A percentile compares a stretch with the other conserved stretches of the same genome.
phyloP scores from a whole-genome alignment of 2,329 filamentous ascomycete genomes.

The Thelonectria discophora region DNA sequence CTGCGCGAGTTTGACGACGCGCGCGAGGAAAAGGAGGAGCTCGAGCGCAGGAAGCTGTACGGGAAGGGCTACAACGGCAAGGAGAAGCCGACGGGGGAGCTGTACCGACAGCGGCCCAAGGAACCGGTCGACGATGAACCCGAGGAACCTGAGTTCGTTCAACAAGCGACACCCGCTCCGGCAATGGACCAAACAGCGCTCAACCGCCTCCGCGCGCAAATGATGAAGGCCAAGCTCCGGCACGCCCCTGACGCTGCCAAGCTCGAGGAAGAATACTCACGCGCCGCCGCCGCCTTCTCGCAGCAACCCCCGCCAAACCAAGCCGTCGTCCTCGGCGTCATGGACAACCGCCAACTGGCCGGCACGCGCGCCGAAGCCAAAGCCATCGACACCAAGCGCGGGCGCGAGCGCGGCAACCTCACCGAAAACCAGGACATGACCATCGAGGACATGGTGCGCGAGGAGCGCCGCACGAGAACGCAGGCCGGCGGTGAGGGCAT shows the following conservation, averaged over 20 bases:
- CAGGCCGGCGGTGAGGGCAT: conserved; percentile 81
- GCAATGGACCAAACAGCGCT: conserved; percentile 79
- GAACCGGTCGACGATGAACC: conserved; percentile 56
- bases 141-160: conserved; percentile 62
- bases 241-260: conserved; percentile 77
- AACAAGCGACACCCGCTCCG: conserved; percentile 51
- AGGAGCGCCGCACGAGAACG: conserved; percentile 86
- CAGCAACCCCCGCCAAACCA: conserved; percentile 65
- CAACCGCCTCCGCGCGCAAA: conserved; percentile 89
- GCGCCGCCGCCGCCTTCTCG: conserved; percentile 70
- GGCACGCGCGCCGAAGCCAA: conserved; percentile 78
- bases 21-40: conserved; percentile 88
- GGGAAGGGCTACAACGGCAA: conserved; percentile 86
- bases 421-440: conserved; percentile 95
- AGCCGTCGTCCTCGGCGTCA: conserved; percentile 79
- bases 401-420: conserved; percentile 83
- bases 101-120: conserved; percentile 80
- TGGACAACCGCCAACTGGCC: conserved; percentile 90
- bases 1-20: conserved; percentile 90
- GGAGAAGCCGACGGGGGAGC: conserved; percentile 85
- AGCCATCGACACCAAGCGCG: conserved; percentile 79
- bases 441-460: conserved; percentile 95
- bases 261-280: conserved; percentile 85
- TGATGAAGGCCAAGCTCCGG: conserved; percentile 94
- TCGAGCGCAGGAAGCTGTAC: conserved; percentile 84